phyloP scores from a whole-genome alignment of 148 eudicot genomes.

The Vaccinium darrowii region DNA sequence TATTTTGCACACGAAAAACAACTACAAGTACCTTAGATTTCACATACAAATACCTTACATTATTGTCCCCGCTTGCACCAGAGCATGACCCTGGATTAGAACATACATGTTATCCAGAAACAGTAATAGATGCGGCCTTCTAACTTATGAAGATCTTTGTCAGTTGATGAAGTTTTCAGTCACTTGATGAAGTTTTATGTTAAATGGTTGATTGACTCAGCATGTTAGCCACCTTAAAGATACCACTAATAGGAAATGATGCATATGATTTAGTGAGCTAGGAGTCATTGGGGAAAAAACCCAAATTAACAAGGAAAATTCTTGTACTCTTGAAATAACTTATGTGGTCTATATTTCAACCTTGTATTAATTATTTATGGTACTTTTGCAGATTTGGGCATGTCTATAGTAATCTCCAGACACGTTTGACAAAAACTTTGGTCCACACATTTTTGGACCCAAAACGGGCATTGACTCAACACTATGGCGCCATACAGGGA shows the following conservation, averaged over 20 bases:
- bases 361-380: background rate
- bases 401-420: constrained; percentile 65
- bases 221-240: background rate
- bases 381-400: constrained; percentile 57
- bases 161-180: background rate
- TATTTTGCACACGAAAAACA: background rate
- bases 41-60: background rate
- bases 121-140: background rate
- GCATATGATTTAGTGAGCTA: background rate
- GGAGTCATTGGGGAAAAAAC: background rate
- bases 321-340: background rate
- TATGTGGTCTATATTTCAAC: background rate
- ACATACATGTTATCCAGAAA: background rate
- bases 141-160: background rate
- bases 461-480: constrained; percentile 69
- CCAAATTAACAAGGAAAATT: background rate
- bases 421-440: constrained; percentile 74
- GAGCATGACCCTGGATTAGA: background rate
- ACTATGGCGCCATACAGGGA: constrained; percentile 84
- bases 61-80: background rate
- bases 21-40: background rate
- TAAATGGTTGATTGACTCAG: background rate
- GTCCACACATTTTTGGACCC: constrained; percentile 74
- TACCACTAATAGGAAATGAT: background rate
- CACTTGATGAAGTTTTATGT: background rate